Conservation (phyloP, 75 land plant genomes). For the Selaginella moellendorffii region DNA sequence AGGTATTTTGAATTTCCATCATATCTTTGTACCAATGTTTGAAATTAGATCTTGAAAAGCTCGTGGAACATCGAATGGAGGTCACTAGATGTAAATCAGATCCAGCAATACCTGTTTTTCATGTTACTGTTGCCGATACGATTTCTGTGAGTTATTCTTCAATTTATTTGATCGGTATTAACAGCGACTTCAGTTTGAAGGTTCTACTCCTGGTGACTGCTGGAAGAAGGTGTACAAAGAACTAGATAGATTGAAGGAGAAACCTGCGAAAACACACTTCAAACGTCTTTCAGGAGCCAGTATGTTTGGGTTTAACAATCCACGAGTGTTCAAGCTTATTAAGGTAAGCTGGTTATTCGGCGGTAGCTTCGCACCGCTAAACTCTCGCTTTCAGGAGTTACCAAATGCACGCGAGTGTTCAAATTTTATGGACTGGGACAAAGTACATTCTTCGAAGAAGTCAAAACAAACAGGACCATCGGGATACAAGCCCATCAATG, state of each 20-base stretch:
- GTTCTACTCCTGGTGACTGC: slow-evolving; percentile 54
- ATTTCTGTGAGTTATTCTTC: slow-evolving; percentile 29
- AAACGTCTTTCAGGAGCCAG: slow-evolving; percentile 45
- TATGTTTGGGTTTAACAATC: slow-evolving; percentile 85
- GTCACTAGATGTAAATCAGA: slow-evolving; percentile 44
- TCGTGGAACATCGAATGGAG: slow-evolving; percentile 59
- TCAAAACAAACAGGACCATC: slow-evolving; percentile 20
- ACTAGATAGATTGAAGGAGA: slow-evolving; percentile 29
- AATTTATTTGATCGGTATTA: slow-evolving; percentile 7
- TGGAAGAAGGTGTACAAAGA: slow-evolving; percentile 59
- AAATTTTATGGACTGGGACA: slow-evolving; percentile 32
- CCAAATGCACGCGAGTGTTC: slow-evolving; percentile 47
- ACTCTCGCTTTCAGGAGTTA: slow-evolving; percentile 34
- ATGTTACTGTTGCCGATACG: slow-evolving; percentile 50
- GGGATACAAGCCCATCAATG: slow-evolving; percentile 66
- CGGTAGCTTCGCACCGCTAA: no score
- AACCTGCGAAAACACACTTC: not conserved
- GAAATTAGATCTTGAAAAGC: slow-evolving; percentile 32
- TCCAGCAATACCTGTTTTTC: slow-evolving; percentile 52
- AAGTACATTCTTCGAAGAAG: slow-evolving; percentile 5
- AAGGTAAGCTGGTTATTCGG: slow-evolving; percentile 36
- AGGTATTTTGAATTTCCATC: slow-evolving; percentile 33
- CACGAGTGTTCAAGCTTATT: slow-evolving; percentile 44
- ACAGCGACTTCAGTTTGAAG: slow-evolving; percentile 42
- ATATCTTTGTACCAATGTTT: not conserved